Base-by-base conservation (phyloP, 495 filamentous ascomycete species). In the Penicillium cataractarum region DNA sequence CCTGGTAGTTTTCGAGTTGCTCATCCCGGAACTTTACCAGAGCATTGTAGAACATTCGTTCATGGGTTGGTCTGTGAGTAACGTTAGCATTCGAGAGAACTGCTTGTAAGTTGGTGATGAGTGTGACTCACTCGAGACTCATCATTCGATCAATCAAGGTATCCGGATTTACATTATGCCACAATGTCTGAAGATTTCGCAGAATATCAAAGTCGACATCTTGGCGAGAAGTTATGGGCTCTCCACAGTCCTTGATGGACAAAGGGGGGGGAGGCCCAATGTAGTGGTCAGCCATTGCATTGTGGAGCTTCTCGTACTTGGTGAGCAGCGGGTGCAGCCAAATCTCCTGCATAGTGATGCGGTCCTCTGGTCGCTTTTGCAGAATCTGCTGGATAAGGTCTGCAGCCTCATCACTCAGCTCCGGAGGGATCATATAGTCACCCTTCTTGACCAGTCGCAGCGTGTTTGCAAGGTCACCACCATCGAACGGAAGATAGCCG, bases 11-110 rank as follows among this genome's bases (percentile, higher is more conserved):
- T 69, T 97, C 92, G 13, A 96, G 69, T 57, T 92, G 86, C 37
- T 90, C 87, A 55, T 97, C 88, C 22, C 90, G 82, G 71, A 96
- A 93, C 65, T 86, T 88, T 61, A 88, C 76, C 24, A 99, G 85
- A 0, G 94, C 83, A 70, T 84, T 88, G 79, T 98, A 99, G 65
- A 98, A 96, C 69, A 93, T 80, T 64, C 96, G 93, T 68, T 97
- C 92, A 35, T 96, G 90, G 60, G 94, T 97, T 2, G 82, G 80
- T 63, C 92, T 96, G 58, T 10, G 3, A 12, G 12, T 4, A 12
- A 8, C 7, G 48, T 52, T 53, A 60, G 48, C 5, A 17, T 3
- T 27, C 17, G 32, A 3, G 0, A 6, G 37, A 35, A 26, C 22
- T 17, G 80, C 33, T 10, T 12, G 7, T 3, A 46, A 8, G 24